Evolutionary conservation across 2,329 filamentous ascomycete species (phyloP), one percentile per base, ranked within the genome.

Genomic region (Claviceps sp.): DNA sequence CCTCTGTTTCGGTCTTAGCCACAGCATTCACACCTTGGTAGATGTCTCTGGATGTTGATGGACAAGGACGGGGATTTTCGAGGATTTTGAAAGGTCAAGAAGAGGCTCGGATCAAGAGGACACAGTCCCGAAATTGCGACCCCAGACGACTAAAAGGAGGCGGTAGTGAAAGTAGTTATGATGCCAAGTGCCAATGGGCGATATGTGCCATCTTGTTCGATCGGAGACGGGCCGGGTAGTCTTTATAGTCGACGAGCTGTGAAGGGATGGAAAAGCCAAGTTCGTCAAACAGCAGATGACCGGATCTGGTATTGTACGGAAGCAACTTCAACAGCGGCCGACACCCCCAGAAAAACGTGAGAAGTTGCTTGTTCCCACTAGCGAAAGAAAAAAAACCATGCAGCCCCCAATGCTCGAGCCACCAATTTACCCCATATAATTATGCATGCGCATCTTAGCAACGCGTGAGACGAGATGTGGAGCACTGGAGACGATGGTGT

Each of bases 171-270:
- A 34, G 14, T 14, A n/a, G 37, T 18, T n/a, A 37, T 41, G 43
- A n/a, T 38, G 13, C 20, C 34, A 16, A 26, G 30, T 22, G 41
- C 14, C 20, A 34, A 37, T 26, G 26, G n/a, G 2, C 20, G 24
- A 42, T 34, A 5, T 20, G 37, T 26, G 14, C 7, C 16, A 43
- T 37, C 2, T 20, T 16, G 18, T 2, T 38, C n/a, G 18, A 26
- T 30, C 9, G 44, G 44, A 34, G 26, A 49, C 11, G 30, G 37
- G 44, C 5, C 45, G 38, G 38, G 18, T 41, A 5, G 44, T 38
- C 49, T 54, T 54, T 54, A 54, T 54, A 54, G 44, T 36, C 22
- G 49, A 47, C 47, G 22, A 24, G n/a, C n/a, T 9, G 16, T 41
- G 49, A 51, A 49, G 34, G 34, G 22, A 30, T 46, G 37, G 41